phyloP scores from a whole-genome alignment of 208 protist genomes.

The Leishmania tropica region DNA sequence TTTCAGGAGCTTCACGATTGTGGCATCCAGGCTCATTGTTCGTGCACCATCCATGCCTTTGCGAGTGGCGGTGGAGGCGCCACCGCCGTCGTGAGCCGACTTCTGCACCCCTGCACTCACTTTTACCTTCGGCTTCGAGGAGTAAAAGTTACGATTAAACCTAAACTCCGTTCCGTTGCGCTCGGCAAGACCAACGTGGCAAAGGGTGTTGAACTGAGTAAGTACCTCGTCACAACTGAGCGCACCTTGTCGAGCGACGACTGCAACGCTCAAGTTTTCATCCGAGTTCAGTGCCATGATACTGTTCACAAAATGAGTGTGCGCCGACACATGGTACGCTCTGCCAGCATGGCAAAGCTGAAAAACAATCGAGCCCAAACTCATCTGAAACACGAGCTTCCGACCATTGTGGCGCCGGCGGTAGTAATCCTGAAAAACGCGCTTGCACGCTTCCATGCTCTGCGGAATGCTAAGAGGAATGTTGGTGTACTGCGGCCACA shows the following conservation, averaged over 20 bases:
- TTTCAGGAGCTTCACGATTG: conserved; percentile 73
- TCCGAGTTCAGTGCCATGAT: conserved; percentile 57
- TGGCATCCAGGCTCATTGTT: conserved; percentile 60
- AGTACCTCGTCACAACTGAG: conserved; percentile 33
- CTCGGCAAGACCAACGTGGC: conserved; percentile 32
- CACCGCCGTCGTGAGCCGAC: conserved; percentile 10
- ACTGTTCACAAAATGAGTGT: conserved; percentile 72
- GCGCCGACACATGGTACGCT: conserved; percentile 56
- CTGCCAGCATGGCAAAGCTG: conserved; percentile 37
- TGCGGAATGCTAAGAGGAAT: conserved; percentile 42
- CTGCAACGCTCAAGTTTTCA: conserved; percentile 17
- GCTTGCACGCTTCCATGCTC: conserved; percentile 56
- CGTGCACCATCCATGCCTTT: conserved; percentile 30
- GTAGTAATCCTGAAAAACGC: conserved; percentile 70
- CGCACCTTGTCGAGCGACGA: conserved; percentile 17
- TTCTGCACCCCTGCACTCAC: conserved; percentile 26
- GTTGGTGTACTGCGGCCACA: conserved; percentile 66
- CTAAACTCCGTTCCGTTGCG: conserved; percentile 25
- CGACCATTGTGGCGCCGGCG: conserved; percentile 66
- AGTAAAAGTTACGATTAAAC: conserved; percentile 50
- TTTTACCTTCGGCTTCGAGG: conserved; percentile 33
- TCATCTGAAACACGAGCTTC: conserved; percentile 69
- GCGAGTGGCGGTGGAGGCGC: not conserved
- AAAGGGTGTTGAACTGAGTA: conserved; percentile 46
- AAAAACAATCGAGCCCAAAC: conserved; percentile 68